Conservation (phyloP, 2,329 filamentous ascomycete species). For the Sclerotinia minor region DNA sequence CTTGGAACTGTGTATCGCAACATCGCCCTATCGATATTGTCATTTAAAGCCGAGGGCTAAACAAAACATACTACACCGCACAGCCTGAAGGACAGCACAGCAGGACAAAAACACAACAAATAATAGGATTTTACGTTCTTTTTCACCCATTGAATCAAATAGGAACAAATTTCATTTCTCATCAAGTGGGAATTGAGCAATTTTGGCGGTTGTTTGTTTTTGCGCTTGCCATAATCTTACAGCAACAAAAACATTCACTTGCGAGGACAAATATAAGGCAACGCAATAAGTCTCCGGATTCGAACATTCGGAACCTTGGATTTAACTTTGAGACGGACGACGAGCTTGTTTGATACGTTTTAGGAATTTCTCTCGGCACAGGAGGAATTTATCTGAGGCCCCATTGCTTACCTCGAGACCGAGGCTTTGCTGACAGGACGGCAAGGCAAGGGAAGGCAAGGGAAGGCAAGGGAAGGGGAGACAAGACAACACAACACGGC, state of each 20-base stretch:
- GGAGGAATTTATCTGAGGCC: neutral
- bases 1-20: conserved; percentile 13
- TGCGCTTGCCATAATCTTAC: conserved; percentile 10
- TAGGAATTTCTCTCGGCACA: neutral
- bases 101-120: conserved; percentile 8
- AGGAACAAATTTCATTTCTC: neutral
- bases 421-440: conserved; percentile 15
- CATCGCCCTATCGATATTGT: conserved; percentile 26
- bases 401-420: conserved; percentile 14
- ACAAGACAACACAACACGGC: neutral
- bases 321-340: neutral
- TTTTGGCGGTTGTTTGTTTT: neutral
- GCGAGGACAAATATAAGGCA: neutral
- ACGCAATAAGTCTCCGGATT: no score
- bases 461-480: neutral
- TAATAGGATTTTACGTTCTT: neutral
- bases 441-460: neutral
- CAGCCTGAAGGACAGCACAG: conserved; percentile 1
- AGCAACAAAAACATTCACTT: neutral
- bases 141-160: neutral
- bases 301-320: neutral
- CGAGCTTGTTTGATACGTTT: neutral
- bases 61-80: neutral
- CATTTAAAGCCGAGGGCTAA: conserved; percentile 12
- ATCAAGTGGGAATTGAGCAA: neutral